A percentile compares a stretch with the other conserved stretches of the same genome.
Evolutionary conservation across 208 protist genomes (phyloP).

Genomic region (Crithidia bombi): DNA sequence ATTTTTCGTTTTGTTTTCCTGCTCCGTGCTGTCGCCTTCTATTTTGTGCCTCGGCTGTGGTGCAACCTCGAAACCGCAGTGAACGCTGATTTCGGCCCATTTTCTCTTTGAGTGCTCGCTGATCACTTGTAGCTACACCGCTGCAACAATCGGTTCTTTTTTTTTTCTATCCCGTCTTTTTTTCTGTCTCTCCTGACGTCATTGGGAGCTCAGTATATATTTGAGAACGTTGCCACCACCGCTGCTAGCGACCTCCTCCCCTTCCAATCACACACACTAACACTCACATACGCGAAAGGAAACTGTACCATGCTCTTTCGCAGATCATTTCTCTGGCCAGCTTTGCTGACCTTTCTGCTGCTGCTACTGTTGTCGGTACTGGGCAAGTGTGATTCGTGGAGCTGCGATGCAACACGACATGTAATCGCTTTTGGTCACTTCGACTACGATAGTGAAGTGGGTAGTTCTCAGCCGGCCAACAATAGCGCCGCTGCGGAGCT

Average conservation of each 20-base stretch:
- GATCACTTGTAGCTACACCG: too few species aligned
- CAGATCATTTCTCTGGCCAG: background rate
- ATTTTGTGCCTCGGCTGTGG: too few species aligned
- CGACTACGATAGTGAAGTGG: background rate
- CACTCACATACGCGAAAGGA: too few species aligned
- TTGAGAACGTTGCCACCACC: too few species aligned
- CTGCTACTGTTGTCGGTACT: background rate
- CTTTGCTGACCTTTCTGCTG: background rate
- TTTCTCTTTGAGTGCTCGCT: too few species aligned
- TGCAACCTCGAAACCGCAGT: too few species aligned
- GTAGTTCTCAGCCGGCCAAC: background rate
- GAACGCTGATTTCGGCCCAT: too few species aligned
- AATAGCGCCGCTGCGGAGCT: background rate
- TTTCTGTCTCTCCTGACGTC: slow-evolving; percentile 11
- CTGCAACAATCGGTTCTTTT: background rate
- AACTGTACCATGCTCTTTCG: background rate
- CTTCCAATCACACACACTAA: too few species aligned
- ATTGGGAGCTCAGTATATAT: background rate
- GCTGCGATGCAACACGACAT: background rate
- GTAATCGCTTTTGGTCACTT: background rate
- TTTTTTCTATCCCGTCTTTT: background rate
- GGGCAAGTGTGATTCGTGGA: background rate
- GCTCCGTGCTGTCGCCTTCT: too few species aligned
- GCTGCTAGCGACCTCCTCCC: too few species aligned
- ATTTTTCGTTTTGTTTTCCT: too few species aligned